Evolutionary conservation across 164 flowering plant genomes (phyloP), one percentile per base, ranked within the genome.

Genomic region (Aristolochia californica): DNA sequence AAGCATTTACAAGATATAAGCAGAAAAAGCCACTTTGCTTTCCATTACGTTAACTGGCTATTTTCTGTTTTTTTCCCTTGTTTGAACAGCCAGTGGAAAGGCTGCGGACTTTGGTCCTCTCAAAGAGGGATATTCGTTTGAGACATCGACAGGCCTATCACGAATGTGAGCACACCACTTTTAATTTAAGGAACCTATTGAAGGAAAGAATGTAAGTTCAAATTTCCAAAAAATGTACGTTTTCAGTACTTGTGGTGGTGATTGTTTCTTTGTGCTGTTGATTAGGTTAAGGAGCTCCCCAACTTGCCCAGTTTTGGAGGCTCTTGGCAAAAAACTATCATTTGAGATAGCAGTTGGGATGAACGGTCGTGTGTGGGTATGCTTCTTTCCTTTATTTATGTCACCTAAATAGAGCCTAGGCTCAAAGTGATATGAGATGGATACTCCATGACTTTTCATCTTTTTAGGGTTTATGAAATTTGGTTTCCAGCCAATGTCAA

Each of bases 351-450:
- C 99, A 5, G 80, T 88, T 65, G 97, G 99, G 24, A 67, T 87
- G 70, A 94, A 94, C 68, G 99, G 99, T 44, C 83, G 99, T 43
- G 91, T 88, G 45, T 94, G 97, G 99, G 97, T 91, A 82, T 56
- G 55, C 16, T 27, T 58, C 65, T 48, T 13, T 11, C 13, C 16
- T 28, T 40, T 17, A 34, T 34, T 8, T 5, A 1, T 1, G 10
- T 7, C 40, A 34, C 11, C 40, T 34, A 34, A 34, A 34, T 28
- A 28, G 7, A 34, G 40, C 10, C 40, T 34, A 34, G 11, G 10
- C 40, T 8, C 10, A 7, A 34, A 34, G 10, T 34, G 40, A 2
- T 3, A 34, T 34, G 10, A 7, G 40, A 12, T 34, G 40, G 40
- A 3, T 28, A 2, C 3, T 7, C 7, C 40, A 1, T 34, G 40